These are phyloP conservation scores for Pleurotus sapidus DNA, from an alignment of 768 basidiomycete genomes.

Conservation along the genomic window DNA sequence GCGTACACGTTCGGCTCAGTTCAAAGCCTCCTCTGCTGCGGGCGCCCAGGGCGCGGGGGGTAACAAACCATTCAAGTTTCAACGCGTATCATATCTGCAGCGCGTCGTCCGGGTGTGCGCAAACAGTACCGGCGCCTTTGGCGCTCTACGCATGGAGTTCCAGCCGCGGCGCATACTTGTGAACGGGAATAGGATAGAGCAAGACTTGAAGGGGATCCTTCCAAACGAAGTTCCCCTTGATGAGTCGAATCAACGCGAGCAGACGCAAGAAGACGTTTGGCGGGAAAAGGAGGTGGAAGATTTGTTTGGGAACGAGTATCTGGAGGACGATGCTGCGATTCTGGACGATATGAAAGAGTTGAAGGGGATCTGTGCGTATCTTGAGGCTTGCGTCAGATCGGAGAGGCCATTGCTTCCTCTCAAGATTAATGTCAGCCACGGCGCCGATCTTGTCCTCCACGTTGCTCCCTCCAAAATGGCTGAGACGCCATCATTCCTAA, in stretches of 20 bases:
- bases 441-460: slow-evolving; percentile 62
- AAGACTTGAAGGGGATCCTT: slow-evolving; percentile 58
- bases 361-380: slow-evolving; percentile 28
- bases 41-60: slow-evolving; percentile 11
- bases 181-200: slow-evolving; percentile 51
- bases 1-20: slow-evolving; percentile 54
- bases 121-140: slow-evolving; percentile 86
- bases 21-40: slow-evolving; percentile 14
- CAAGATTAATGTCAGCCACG: slow-evolving; percentile 32
- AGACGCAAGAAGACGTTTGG: too few relatives aligned
- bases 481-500: slow-evolving; percentile 25
- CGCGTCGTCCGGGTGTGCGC: slow-evolving; percentile 83
- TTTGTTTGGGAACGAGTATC: slow-evolving; percentile 25
- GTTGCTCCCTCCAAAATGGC: slow-evolving; percentile 21
- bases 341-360: slow-evolving; percentile 33
- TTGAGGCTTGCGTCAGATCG: slow-evolving; percentile 21
- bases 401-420: slow-evolving; percentile 11
- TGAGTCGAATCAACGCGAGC: background rate
- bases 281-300: too few relatives aligned
- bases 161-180: slow-evolving; percentile 52
- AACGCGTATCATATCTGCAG: slow-evolving; percentile 77
- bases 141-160: slow-evolving; percentile 77
- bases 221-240: slow-evolving; percentile 11
- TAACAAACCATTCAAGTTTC: slow-evolving; percentile 69
- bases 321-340: slow-evolving; percentile 34